These are phyloP conservation scores for Bassia scoparia DNA, from an alignment of 148 eudicot genomes.

Conservation along the genomic window DNA sequence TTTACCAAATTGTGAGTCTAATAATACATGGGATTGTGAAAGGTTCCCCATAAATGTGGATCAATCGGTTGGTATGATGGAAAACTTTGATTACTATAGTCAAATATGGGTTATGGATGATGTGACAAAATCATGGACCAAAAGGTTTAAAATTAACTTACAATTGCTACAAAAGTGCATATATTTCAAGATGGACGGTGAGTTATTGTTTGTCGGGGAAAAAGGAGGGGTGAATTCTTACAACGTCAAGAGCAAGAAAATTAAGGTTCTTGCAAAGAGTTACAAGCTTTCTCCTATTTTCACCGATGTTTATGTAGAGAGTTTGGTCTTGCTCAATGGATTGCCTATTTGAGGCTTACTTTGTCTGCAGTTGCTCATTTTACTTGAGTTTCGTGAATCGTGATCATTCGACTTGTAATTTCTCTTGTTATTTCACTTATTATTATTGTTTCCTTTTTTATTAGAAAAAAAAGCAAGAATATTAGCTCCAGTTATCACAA, in stretches of 20 bases:
- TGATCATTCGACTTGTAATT: too few species aligned
- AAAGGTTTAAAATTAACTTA: constrained; percentile 1
- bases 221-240: constrained; percentile 12
- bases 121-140: not conserved
- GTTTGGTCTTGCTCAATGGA: not conserved
- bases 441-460: too few species aligned
- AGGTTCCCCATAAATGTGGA: constrained; percentile 5
- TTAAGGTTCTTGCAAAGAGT: constrained; percentile 10
- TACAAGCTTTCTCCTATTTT: constrained; percentile 6
- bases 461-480: too few species aligned
- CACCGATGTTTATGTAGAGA: constrained; percentile 8
- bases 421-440: too few species aligned
- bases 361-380: too few species aligned
- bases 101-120: constrained; percentile 13
- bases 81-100: not conserved
- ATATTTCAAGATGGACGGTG: constrained; percentile 14
- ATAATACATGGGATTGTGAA: not conserved
- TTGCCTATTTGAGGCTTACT: too few species aligned
- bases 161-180: not conserved
- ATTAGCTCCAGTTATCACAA: too few species aligned
- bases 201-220: constrained; percentile 1
- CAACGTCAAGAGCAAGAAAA: constrained; percentile 11
- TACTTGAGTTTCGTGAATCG: too few species aligned
- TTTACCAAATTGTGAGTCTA: constrained; percentile 12
- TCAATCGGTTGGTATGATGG: constrained; percentile 10